Percentiles rank a stretch among this genome's conserved stretches.
Evolutionary conservation across 805 yeast genomes (phyloP).

Genomic region (Ogataea nitratoaversa): DNA sequence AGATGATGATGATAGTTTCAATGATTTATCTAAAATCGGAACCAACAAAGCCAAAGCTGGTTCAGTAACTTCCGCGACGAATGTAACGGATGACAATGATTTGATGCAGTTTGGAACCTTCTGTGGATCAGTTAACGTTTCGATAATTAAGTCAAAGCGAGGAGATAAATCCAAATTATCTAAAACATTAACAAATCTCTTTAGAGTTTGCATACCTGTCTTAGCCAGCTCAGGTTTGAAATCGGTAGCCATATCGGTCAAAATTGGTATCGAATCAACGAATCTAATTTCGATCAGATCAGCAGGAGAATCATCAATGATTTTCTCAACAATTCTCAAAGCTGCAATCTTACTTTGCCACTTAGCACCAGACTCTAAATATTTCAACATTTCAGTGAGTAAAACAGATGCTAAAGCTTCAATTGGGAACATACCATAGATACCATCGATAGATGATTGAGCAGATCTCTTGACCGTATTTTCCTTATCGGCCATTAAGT

Average conservation of each 20-base stretch:
- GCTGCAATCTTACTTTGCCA: slow-evolving; percentile 90
- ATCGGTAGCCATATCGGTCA: slow-evolving; percentile 88
- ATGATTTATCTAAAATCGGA: slow-evolving; percentile 87
- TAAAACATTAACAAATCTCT: slow-evolving; percentile 69
- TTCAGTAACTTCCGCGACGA: slow-evolving; percentile 97
- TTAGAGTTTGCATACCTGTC: slow-evolving; percentile 70
- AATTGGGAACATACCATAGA: slow-evolving; percentile 65
- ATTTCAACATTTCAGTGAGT: slow-evolving; percentile 54
- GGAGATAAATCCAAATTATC: slow-evolving; percentile 92
- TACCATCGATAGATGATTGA: slow-evolving; percentile 67
- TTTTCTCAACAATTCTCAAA: slow-evolving; percentile 64
- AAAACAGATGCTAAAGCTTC: slow-evolving; percentile 77
- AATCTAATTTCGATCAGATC: slow-evolving; percentile 83
- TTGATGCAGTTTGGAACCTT: slow-evolving; percentile 87
- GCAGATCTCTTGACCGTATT: slow-evolving; percentile 81
- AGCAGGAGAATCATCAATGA: slow-evolving; percentile 74
- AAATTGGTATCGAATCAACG: slow-evolving; percentile 71
- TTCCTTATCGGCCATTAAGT: slow-evolving; percentile 81
- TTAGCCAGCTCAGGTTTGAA: slow-evolving; percentile 94
- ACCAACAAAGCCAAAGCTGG: slow-evolving; percentile 87
- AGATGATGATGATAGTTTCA: slow-evolving; percentile 80
- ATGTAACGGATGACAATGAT: slow-evolving; percentile 87
- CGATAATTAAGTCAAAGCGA: slow-evolving; percentile 77
- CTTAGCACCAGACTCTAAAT: slow-evolving; percentile 78
- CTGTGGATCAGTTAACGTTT: slow-evolving; percentile 85